A percentile compares a stretch with the other conserved stretches of the same genome.
Conservation (phyloP, 371 early-diverging fungal genomes). For the Syncephalastrum contaminatum region DNA sequence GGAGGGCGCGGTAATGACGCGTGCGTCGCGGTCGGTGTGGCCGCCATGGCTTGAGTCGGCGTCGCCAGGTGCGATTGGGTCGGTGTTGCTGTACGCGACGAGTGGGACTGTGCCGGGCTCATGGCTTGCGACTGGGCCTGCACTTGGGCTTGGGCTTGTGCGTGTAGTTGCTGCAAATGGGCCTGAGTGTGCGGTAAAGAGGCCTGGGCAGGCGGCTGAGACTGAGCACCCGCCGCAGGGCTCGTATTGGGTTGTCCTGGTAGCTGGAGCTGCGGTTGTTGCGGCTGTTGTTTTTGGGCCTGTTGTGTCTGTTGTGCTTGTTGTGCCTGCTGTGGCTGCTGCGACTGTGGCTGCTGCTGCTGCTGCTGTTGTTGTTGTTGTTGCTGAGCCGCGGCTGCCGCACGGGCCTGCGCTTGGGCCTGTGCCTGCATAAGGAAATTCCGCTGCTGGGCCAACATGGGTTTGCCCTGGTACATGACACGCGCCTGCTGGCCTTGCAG, state of each 20-base stretch:
- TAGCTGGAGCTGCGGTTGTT: conserved; percentile 24
- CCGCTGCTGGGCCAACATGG: conserved; percentile 32
- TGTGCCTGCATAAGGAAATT: conserved; percentile 22
- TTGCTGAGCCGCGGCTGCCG: conserved; percentile 21
- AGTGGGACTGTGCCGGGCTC: no score
- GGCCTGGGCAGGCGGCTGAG: not conserved
- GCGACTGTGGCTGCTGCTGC: conserved; percentile 21
- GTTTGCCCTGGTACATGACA: conserved; percentile 31
- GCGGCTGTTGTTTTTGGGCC: conserved; percentile 17
- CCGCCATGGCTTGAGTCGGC: conserved; percentile 36
- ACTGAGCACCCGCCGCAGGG: conserved; percentile 18
- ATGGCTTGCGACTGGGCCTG: conserved; percentile 29
- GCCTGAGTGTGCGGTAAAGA: not conserved
- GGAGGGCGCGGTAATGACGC: conserved; percentile 24
- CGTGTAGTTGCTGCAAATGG: conserved; percentile 12
- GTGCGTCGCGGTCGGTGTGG: conserved; percentile 28
- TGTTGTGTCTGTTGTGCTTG: conserved; percentile 21
- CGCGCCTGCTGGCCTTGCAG: conserved; percentile 27
- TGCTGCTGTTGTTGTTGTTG: conserved; percentile 22
- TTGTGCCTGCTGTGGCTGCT: conserved; percentile 18
- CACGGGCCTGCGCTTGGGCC: conserved; percentile 18
- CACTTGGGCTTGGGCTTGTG: conserved; percentile 14
- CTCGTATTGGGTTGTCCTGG: conserved; percentile 21
- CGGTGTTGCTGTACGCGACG: conserved; percentile 26
- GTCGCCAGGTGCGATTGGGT: conserved; percentile 39